Conservation (phyloP, 2,329 filamentous ascomycete species). For the Fusarium sp. region DNA sequence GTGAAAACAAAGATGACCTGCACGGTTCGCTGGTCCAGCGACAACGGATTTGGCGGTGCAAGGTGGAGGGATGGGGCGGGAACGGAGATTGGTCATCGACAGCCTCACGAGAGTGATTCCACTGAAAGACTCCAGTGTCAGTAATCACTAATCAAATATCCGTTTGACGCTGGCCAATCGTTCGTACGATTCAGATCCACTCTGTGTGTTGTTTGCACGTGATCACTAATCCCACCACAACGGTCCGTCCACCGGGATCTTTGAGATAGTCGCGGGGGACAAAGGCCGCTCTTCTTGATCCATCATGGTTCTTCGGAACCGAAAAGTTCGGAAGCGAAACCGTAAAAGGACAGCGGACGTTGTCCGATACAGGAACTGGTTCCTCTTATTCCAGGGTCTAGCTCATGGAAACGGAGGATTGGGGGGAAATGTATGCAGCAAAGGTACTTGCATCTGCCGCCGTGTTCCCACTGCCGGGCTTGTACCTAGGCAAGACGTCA, state of each 20-base stretch:
- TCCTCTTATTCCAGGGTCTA: not conserved
- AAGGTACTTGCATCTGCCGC: not conserved
- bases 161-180: conserved; percentile 23
- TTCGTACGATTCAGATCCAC: not conserved
- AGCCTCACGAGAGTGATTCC: conserved; percentile 21
- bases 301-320: conserved; percentile 9
- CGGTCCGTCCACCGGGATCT: conserved; percentile 3
- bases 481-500: conserved; percentile 31
- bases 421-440: not conserved
- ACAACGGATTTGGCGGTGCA: conserved; percentile 27
- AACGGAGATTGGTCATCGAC: conserved; percentile 45
- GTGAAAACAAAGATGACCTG: conserved; percentile 14
- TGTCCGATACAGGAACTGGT: not conserved
- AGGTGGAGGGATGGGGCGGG: conserved; percentile 25
- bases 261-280: conserved; percentile 34
- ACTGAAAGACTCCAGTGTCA: conserved; percentile 23
- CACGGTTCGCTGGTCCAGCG: conserved; percentile 19
- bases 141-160: conserved; percentile 38
- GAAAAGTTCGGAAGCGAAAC: conserved; percentile 2
- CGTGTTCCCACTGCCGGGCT: not conserved
- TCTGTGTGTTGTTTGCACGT: conserved; percentile 19
- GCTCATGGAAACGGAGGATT: not conserved
- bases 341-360: not conserved
- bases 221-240: not conserved
- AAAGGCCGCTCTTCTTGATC: conserved; percentile 20